phyloP scores from a whole-genome alignment of 2,329 filamentous ascomycete species.

The Geosmithia morbida region DNA sequence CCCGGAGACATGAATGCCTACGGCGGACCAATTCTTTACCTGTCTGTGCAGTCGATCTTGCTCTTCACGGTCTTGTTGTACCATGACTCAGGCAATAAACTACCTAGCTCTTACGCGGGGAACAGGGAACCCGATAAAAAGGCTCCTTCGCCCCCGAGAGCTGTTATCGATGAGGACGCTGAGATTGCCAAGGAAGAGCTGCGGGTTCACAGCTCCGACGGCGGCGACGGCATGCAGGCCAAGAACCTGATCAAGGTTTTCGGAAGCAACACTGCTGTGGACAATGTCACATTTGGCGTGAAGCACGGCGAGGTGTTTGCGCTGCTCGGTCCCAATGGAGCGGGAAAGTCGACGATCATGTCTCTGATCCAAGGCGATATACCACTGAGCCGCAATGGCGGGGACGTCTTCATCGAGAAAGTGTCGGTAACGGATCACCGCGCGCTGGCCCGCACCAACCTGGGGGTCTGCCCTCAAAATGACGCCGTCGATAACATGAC shows the following conservation, averaged over 20 bases:
- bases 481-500: slow-evolving; percentile 66
- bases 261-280: slow-evolving; percentile 47
- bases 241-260: slow-evolving; percentile 56
- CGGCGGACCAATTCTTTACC: slow-evolving; percentile 67
- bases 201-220: slow-evolving; percentile 33
- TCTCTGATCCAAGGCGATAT: slow-evolving; percentile 60
- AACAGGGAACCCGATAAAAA: slow-evolving; percentile 13
- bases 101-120: slow-evolving; percentile 1
- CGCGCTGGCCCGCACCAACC: slow-evolving; percentile 45
- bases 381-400: slow-evolving; percentile 35
- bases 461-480: slow-evolving; percentile 61
- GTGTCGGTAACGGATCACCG: slow-evolving; percentile 48
- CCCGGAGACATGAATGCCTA: slow-evolving; percentile 57
- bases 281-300: slow-evolving; percentile 59
- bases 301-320: slow-evolving; percentile 57
- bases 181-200: slow-evolving; percentile 52
- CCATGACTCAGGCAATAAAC: slow-evolving; percentile 49
- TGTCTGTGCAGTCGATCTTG: slow-evolving; percentile 53
- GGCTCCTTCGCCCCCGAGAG: not conserved
- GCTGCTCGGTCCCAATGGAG: slow-evolving; percentile 63
- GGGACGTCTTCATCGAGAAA: slow-evolving; percentile 55
- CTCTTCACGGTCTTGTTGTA: slow-evolving; percentile 58
- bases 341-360: slow-evolving; percentile 62
- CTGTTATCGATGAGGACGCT: slow-evolving; percentile 24
- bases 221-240: slow-evolving; percentile 39